phyloP scores from a whole-genome alignment of 352 stramenopile species.

The Pythium utonaiense region DNA sequence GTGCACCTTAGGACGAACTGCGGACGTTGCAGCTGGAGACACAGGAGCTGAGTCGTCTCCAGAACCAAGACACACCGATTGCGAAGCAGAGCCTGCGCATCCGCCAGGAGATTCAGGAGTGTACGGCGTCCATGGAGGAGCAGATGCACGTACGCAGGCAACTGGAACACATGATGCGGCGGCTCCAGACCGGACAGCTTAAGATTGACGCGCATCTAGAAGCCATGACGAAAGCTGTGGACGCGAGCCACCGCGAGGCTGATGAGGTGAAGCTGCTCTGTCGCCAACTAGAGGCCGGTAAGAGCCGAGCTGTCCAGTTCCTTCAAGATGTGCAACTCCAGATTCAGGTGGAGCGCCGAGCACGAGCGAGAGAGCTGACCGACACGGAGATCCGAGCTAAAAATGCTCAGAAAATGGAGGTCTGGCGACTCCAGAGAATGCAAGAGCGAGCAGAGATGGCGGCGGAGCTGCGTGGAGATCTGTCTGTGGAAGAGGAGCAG shows the following conservation, averaged over 20 bases:
- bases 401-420: conserved; percentile 83
- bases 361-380: conserved; percentile 55
- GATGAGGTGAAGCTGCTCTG: conserved; percentile 76
- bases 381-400: conserved; percentile 74
- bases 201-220: conserved; percentile 65
- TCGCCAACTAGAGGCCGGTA: conserved; percentile 74
- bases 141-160: conserved; percentile 72
- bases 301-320: conserved; percentile 66
- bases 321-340: conserved; percentile 80
- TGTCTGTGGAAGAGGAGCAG: conserved; percentile 63
- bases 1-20: conserved; percentile 74
- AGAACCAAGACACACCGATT: conserved; percentile 77
- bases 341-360: conserved; percentile 61
- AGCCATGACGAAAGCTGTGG: conserved; percentile 60
- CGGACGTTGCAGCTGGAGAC: conserved; percentile 70
- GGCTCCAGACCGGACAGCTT: conserved; percentile 69
- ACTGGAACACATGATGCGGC: conserved; percentile 80
- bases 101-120: conserved; percentile 65
- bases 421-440: conserved; percentile 62
- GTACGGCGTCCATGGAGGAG: conserved; percentile 71
- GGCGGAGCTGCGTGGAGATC: conserved; percentile 65
- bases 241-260: conserved; percentile 56
- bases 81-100: conserved; percentile 67
- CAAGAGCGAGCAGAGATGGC: conserved; percentile 76
- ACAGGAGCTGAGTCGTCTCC: conserved; percentile 56